Conservation (phyloP, 257 asterid genomes). For the Nicotiana knightiana region DNA sequence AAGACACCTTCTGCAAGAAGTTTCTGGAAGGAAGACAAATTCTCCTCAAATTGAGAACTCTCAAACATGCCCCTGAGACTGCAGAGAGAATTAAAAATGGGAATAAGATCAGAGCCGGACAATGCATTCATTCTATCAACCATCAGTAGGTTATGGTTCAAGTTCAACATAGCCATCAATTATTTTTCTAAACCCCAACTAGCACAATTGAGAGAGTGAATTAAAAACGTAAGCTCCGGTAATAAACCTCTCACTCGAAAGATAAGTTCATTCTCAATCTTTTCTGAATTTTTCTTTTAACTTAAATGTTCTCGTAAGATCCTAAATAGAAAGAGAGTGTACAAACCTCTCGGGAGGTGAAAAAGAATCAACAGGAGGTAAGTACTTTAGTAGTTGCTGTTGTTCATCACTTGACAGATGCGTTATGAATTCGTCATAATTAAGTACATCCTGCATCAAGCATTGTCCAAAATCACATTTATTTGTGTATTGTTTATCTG, state of each 20-base stretch:
- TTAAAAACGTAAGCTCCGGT: background rate
- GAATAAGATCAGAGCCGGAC: background rate
- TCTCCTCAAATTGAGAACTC: slow-evolving; percentile 58
- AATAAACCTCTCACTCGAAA: background rate
- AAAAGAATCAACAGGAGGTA: slow-evolving; percentile 52
- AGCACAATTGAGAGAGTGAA: background rate
- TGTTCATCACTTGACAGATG: slow-evolving; percentile 55
- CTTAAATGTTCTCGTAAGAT: background rate
- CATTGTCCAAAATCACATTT: background rate
- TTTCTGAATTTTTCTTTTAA: background rate
- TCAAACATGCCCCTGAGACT: slow-evolving; percentile 61
- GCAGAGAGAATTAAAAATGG: slow-evolving; percentile 17
- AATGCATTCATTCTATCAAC: background rate
- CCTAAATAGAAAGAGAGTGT: background rate
- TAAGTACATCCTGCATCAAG: slow-evolving; percentile 55
- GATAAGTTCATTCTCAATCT: background rate
- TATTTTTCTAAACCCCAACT: background rate
- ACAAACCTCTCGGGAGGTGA: slow-evolving; percentile 50
- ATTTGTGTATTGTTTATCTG: background rate
- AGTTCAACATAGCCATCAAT: background rate
- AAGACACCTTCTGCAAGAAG: slow-evolving; percentile 66
- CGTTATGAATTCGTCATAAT: slow-evolving; percentile 39
- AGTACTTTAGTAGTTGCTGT: slow-evolving; percentile 49
- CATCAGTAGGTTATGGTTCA: background rate
- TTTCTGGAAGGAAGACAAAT: slow-evolving; percentile 56